A percentile compares a stretch with the other conserved stretches of the same genome.
Conservation (phyloP, 441 rosid species). For the Corymbia calophylla region DNA sequence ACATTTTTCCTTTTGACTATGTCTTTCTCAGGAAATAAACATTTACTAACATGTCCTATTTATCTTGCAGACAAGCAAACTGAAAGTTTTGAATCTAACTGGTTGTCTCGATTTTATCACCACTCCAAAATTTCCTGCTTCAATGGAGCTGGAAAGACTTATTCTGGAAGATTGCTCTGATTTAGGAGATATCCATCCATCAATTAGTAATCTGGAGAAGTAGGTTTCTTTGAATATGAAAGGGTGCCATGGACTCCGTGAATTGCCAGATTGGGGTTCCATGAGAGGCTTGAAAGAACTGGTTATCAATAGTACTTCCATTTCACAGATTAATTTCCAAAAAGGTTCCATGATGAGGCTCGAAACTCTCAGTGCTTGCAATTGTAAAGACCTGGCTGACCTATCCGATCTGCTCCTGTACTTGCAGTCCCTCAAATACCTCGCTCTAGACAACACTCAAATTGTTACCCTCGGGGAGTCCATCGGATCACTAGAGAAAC, state of each 20-base stretch:
- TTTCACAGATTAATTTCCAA: accelerated
- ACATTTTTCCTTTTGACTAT: accelerated
- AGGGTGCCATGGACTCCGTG: accelerated
- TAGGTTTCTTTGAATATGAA: neutral
- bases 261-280: neutral
- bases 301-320: accelerated
- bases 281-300: too few species aligned
- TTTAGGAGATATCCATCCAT: accelerated
- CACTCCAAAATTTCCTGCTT: neutral
- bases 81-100: too few species aligned
- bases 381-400: too few species aligned
- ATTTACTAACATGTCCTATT: accelerated
- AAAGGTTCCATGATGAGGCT: accelerated
- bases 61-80: neutral
- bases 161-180: accelerated
- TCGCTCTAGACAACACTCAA: accelerated
- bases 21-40: neutral
- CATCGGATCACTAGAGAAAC: neutral
- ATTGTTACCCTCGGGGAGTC: accelerated
- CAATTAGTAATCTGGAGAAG: accelerated
- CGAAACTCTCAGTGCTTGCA: neutral
- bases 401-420: too few species aligned
- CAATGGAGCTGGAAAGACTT: neutral
- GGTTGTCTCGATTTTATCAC: accelerated
- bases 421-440: too few species aligned